Conservation (phyloP, 257 asterid genomes). For the Nicotiana paniculata region DNA sequence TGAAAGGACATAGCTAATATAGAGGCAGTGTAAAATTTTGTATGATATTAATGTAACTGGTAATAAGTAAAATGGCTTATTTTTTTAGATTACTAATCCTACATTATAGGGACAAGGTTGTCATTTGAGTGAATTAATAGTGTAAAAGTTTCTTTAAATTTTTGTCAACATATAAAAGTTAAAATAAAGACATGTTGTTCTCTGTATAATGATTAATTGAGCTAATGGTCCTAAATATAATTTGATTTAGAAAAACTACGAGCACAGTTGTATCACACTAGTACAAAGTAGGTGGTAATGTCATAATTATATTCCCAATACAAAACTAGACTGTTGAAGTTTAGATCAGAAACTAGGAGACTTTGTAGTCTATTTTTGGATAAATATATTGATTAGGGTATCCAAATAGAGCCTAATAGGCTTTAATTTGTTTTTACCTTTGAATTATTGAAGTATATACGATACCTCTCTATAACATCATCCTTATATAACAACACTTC, state of each 20-base stretch:
- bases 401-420: background rate
- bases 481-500: no score
- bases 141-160: no score
- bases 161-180: no score
- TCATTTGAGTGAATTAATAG: no score
- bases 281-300: background rate
- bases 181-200: background rate
- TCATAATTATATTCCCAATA: background rate
- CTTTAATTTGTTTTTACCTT: background rate
- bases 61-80: no score
- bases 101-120: no score
- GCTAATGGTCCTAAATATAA: background rate
- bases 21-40: no score
- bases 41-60: no score
- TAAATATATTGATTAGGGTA: no score
- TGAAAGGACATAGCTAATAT: no score
- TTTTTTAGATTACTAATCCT: no score
- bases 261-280: background rate
- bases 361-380: background rate
- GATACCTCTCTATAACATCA: no score
- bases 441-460: constrained; percentile 1
- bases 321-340: background rate
- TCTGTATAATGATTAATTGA: background rate
- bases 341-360: background rate
- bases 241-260: background rate